Evolutionary conservation across 257 asterid genomes (phyloP), one percentile per base, ranked within the genome.

Genomic region (Nicotiana tabacum): DNA sequence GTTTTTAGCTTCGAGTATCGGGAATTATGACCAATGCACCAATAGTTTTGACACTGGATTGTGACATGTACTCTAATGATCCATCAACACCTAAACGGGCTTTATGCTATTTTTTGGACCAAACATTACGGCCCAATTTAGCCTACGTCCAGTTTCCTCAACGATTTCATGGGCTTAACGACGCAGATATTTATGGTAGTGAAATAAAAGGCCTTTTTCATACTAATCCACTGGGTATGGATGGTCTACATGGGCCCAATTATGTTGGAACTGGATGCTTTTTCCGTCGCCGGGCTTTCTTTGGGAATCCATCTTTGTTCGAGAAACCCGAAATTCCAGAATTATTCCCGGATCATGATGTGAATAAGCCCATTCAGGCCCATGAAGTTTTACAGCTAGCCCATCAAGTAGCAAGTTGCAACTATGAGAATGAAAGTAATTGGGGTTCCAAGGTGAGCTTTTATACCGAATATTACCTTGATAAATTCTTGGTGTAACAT

Each of bases 31-130:
- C 94, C 77, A 94, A 93, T 60, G 91, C 97, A 4, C 97, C 98
- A 1, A 82, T 94, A 16, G 16, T 94, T 32, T 79, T 94, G 46
- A 92, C 97, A 60, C 78, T 91, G 83, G 98, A 93, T 35, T 92
- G 98, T 62, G 98, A 94, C 74, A 91, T 91, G 97, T 94, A 89
- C 78, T 94, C 98, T 6, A 94, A 91, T 15, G 97, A 94, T 55
- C 95, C 97, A 0, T 81, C 70, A 6, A 91, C 97, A 16, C 85
- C 87, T 84, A 89, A 89, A 56, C 85, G 90, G 57, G 82, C 77
- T 0, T 79, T 92, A 29, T 91, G 98, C 57, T 91, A 89, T 43
- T 77, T 91, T 0, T n/a, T 65, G 27, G 91, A 82, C 35, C 69
- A 64, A 77, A 77, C 89, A 51, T 57, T 35, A 37, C 78, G 83